phyloP scores from a whole-genome alignment of 345 rosid genomes.

The Durio zibethinus region DNA sequence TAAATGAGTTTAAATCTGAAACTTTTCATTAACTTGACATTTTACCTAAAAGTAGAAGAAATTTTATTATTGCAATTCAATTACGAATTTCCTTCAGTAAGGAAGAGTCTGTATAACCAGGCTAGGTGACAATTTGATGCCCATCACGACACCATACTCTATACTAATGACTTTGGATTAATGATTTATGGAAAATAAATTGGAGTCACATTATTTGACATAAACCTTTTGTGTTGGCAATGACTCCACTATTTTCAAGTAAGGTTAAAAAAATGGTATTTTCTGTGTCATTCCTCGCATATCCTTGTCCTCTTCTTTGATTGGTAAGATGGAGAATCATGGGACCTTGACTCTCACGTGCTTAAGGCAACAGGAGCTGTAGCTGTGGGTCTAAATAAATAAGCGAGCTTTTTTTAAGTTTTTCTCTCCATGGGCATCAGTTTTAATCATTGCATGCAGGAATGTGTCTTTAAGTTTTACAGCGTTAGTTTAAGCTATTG shows the following conservation, averaged over 20 bases:
- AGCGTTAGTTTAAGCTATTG: background rate
- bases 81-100: background rate
- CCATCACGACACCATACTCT: background rate
- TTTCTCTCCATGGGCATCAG: background rate
- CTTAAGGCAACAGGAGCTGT: background rate
- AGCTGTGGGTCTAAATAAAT: background rate
- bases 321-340: background rate
- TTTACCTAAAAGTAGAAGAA: background rate
- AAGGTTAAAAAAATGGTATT: background rate
- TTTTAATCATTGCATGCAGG: constrained; percentile 5
- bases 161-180: background rate
- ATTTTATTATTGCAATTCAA: background rate
- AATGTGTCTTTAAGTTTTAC: background rate
- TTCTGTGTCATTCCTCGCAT: background rate
- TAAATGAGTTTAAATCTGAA: background rate
- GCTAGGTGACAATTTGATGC: constrained; percentile 3
- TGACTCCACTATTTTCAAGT: background rate
- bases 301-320: background rate
- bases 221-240: background rate
- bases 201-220: background rate
- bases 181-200: background rate
- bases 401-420: background rate
- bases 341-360: background rate
- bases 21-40: background rate
- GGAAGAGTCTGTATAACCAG: background rate